Conservation (phyloP, 371 early-diverging fungal genomes). For the Coemansia sp. region DNA sequence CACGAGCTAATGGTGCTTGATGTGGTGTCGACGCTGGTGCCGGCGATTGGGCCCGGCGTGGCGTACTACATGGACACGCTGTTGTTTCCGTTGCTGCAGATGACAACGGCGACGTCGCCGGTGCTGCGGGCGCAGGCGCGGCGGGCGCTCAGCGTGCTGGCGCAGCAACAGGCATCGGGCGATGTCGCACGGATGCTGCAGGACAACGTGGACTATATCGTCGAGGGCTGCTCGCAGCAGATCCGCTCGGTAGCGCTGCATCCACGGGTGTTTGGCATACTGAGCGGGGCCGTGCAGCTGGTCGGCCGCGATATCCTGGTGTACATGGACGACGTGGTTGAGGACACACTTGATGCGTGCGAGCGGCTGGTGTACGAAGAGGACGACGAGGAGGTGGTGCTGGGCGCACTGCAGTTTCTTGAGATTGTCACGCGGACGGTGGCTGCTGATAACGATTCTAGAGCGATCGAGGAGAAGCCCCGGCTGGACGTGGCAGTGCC, state of each 20-base stretch:
- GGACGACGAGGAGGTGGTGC: background rate
- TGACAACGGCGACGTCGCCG: conserved; percentile 4
- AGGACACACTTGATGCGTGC: conserved; percentile 43
- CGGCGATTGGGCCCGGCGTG: conserved; percentile 14
- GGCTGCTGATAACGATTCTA: background rate
- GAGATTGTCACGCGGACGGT: conserved; percentile 32
- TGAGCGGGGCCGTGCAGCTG: conserved; percentile 22
- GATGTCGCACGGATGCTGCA: conserved; percentile 24
- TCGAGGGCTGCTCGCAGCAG: conserved; percentile 40
- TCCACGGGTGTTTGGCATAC: conserved; percentile 25
- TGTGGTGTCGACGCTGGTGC: conserved; percentile 18
- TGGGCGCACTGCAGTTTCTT: conserved; percentile 25
- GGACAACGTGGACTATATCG: conserved; percentile 39
- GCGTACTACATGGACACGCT: conserved; percentile 37
- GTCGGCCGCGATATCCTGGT: conserved; percentile 29
- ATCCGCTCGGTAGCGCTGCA: conserved; percentile 24
- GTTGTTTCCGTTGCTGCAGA: conserved; percentile 38
- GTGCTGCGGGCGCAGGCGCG: conserved; percentile 23
- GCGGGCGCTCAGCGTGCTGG: conserved; percentile 13
- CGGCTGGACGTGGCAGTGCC: background rate
- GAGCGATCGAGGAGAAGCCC: background rate
- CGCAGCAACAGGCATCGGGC: background rate
- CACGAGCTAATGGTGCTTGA: conserved; percentile 22
- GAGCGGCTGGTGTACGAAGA: conserved; percentile 16
- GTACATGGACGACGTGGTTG: conserved; percentile 43